Percentiles rank a stretch among this genome's conserved stretches.
Conservation (phyloP, 257 asterid species). For the Gentiana macrophylla region DNA sequence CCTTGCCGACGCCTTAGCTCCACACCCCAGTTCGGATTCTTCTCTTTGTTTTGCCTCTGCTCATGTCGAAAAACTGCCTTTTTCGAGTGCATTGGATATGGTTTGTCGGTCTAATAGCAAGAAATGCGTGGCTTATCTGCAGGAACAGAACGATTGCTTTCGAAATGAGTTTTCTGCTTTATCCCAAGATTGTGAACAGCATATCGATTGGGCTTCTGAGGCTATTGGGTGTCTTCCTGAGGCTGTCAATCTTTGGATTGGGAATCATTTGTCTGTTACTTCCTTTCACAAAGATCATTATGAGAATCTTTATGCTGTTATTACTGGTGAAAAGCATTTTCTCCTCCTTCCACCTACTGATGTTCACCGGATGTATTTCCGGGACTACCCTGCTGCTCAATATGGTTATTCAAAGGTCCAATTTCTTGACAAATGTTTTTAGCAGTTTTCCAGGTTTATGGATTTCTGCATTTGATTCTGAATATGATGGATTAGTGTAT, state of each 20-base stretch:
- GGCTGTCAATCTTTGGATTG: conserved; percentile 91
- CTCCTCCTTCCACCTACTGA: conserved; percentile 84
- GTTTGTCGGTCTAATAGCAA: conserved; percentile 26
- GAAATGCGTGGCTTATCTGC: conserved; percentile 50
- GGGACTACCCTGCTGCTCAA: conserved; percentile 56
- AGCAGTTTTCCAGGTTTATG: neutral
- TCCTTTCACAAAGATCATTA: conserved; percentile 85
- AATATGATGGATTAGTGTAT: conserved; percentile 4
- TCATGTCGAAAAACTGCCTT: conserved; percentile 44
- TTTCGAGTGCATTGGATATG: conserved; percentile 41
- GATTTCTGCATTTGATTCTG: neutral
- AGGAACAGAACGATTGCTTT: conserved; percentile 90
- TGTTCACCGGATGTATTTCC: conserved; percentile 77
- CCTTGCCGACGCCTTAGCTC: conserved; percentile 58
- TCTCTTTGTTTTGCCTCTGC: conserved; percentile 77
- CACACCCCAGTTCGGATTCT: conserved; percentile 33
- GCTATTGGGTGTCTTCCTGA: conserved; percentile 79
- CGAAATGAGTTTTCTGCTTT: conserved; percentile 58
- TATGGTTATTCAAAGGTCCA: conserved; percentile 52
- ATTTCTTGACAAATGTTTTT: neutral
- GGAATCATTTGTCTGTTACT: conserved; percentile 56
- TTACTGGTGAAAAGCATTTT: conserved; percentile 70
- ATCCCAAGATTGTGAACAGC: conserved; percentile 47
- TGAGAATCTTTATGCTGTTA: conserved; percentile 80
- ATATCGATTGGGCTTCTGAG: conserved; percentile 65